phyloP scores from a whole-genome alignment of 495 filamentous ascomycete species.

The Stereocaulon alpinum region DNA sequence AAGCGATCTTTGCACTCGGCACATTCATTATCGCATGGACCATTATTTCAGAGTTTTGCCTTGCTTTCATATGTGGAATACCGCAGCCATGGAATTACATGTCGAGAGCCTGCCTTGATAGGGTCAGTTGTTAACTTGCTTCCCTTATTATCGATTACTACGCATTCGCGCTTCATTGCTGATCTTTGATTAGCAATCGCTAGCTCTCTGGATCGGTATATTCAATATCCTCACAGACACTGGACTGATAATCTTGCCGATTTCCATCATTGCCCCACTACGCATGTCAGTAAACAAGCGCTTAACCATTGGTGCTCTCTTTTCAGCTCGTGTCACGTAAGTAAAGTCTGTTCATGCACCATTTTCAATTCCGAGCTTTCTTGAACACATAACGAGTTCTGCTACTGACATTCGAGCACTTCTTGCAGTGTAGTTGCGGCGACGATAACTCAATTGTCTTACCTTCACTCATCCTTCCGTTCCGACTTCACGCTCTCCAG shows the following conservation, averaged over 20 bases:
- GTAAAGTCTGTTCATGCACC: background rate
- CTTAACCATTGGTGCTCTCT: background rate
- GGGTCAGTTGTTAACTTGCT: background rate
- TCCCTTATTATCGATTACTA: too few species aligned
- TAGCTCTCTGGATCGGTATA: background rate
- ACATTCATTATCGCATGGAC: background rate
- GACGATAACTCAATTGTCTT: background rate
- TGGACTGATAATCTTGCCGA: background rate
- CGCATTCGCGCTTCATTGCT: background rate
- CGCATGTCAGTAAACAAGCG: background rate
- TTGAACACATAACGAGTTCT: background rate
- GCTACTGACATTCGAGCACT: background rate
- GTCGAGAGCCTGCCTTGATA: background rate
- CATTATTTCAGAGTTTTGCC: background rate
- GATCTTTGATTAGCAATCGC: background rate
- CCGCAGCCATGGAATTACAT: background rate
- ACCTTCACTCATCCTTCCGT: background rate
- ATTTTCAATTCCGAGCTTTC: background rate
- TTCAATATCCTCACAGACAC: background rate
- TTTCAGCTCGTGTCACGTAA: background rate
- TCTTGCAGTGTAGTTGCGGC: background rate
- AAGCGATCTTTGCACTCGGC: background rate
- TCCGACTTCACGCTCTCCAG: slow-evolving; percentile 5
- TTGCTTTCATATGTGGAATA: background rate
- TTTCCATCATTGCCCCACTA: background rate